A percentile compares a stretch with the other conserved stretches of the same genome.
phyloP scores from a whole-genome alignment of 371 early-diverging fungal genomes.

The Mortierella sp. region DNA sequence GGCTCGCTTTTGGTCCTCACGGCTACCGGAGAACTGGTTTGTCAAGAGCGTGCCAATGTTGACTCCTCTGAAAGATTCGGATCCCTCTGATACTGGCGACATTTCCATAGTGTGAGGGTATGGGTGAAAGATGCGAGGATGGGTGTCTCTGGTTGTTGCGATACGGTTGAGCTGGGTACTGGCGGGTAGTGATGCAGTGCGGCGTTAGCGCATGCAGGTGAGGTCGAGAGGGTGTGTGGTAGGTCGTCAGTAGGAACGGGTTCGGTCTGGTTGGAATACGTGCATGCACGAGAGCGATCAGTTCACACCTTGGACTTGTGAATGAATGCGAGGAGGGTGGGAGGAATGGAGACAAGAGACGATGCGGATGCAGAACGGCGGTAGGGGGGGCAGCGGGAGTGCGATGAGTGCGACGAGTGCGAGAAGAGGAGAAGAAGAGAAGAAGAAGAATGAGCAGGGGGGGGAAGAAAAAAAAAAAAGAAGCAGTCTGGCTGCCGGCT shows the following conservation, averaged over 20 bases:
- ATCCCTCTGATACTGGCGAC: slow-evolving; percentile 15
- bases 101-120: slow-evolving; percentile 28
- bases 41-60: slow-evolving; percentile 21
- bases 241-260: too few species aligned
- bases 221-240: too few species aligned
- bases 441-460: neutral
- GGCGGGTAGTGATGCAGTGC: too few species aligned
- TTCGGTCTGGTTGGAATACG: too few species aligned
- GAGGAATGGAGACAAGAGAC: neutral
- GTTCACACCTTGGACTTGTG: too few species aligned
- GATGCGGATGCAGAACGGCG: neutral
- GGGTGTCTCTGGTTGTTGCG: too few species aligned
- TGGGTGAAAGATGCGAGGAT: too few species aligned
- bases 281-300: too few species aligned
- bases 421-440: neutral
- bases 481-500: neutral
- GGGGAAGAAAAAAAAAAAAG: neutral
- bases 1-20: slow-evolving; percentile 45
- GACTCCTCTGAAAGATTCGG: neutral
- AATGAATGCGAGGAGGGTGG: neutral
- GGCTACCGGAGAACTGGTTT: slow-evolving; percentile 13
- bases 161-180: too few species aligned
- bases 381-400: neutral
- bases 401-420: neutral
- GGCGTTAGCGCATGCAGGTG: too few species aligned